These are phyloP conservation scores for Coemansia sp. DNA, from an alignment of 192 early-diverging fungal species.

Conservation along the genomic window DNA sequence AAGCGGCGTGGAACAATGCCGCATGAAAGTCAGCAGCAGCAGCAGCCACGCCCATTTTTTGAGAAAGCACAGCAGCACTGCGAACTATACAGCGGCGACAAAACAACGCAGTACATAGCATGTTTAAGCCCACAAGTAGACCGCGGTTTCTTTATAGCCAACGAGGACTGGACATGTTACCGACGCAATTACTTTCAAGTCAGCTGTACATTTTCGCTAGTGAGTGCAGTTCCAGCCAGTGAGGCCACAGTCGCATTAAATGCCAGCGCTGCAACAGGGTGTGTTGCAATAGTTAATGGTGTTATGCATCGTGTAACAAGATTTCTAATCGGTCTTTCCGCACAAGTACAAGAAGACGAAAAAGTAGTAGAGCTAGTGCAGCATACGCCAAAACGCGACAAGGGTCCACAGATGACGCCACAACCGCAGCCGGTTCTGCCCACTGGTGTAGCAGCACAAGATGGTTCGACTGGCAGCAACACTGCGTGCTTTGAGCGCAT, in stretches of 20 bases:
- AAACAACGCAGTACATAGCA: conserved; percentile 58
- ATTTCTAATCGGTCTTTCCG: conserved; percentile 77
- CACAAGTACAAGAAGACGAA: conserved; percentile 69
- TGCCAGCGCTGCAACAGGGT: conserved; percentile 60
- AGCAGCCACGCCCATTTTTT: conserved; percentile 58
- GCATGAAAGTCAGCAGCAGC: conserved; percentile 4
- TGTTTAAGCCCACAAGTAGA: conserved; percentile 79
- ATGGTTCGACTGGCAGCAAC: conserved; percentile 28
- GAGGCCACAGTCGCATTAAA: conserved; percentile 31
- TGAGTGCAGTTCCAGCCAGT: conserved; percentile 4
- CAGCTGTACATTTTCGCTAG: conserved; percentile 39
- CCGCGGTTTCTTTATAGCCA: conserved; percentile 88
- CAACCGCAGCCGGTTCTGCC: conserved; percentile 58
- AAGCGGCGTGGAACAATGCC: conserved; percentile 25
- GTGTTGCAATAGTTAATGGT: conserved; percentile 63
- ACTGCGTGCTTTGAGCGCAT: conserved; percentile 85
- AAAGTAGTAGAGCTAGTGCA: conserved; percentile 80
- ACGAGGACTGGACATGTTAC: conserved; percentile 92
- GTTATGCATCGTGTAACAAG: conserved; percentile 55
- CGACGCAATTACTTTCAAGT: conserved; percentile 94
- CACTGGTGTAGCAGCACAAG: conserved; percentile 46
- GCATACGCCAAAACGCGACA: conserved; percentile 90
- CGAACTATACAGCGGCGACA: conserved; percentile 66
- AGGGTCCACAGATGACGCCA: conserved; percentile 82
- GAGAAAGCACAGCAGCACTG: conserved; percentile 63